A percentile compares a stretch with the other conserved stretches of the same genome.
phyloP scores from a whole-genome alignment of 306 rosid species.

The Dalbergia oliveri region DNA sequence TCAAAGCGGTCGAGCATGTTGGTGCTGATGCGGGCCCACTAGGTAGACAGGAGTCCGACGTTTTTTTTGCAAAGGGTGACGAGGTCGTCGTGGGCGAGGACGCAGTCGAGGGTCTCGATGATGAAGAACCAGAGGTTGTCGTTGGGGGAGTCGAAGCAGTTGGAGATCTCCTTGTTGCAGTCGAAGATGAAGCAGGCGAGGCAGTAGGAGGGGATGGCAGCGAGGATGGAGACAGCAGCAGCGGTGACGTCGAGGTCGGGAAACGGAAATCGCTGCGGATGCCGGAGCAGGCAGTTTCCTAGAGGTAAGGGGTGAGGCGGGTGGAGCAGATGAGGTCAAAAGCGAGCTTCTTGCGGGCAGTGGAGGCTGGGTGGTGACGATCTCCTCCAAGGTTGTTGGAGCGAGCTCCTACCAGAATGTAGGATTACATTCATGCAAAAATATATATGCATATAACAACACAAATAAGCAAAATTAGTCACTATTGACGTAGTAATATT shows the following conservation, averaged over 20 bases:
- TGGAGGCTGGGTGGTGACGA: slow-evolving; percentile 95
- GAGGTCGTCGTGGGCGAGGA: slow-evolving; percentile 94
- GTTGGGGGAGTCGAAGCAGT: slow-evolving; percentile 79
- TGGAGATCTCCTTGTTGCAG: slow-evolving; percentile 77
- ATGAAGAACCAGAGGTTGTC: slow-evolving; percentile 84
- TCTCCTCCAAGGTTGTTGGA: too few relatives aligned
- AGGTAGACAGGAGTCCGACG: slow-evolving; percentile 73
- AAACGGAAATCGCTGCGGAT: too few relatives aligned
- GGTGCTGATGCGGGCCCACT: slow-evolving; percentile 86
- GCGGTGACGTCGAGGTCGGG: too few relatives aligned
- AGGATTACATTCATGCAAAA: too few relatives aligned
- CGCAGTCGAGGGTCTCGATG: slow-evolving; percentile 91
- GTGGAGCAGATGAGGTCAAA: slow-evolving; percentile 96
- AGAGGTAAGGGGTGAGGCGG: too few relatives aligned
- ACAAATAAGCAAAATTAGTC: too few relatives aligned
- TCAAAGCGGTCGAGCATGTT: slow-evolving; percentile 92
- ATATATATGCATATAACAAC: too few relatives aligned
- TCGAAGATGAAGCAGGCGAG: slow-evolving; percentile 76
- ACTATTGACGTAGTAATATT: too few relatives aligned
- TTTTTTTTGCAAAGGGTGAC: slow-evolving; percentile 94
- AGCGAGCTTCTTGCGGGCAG: slow-evolving; percentile 91
- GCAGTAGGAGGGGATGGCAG: slow-evolving; percentile 94
- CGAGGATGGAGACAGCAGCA: slow-evolving; percentile 91
- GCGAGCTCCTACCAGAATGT: too few relatives aligned
- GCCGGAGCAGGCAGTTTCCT: too few relatives aligned